These are phyloP conservation scores for Nannochloropsis oceanica DNA, from an alignment of 108 stramenopile genomes.

Conservation along the genomic window DNA sequence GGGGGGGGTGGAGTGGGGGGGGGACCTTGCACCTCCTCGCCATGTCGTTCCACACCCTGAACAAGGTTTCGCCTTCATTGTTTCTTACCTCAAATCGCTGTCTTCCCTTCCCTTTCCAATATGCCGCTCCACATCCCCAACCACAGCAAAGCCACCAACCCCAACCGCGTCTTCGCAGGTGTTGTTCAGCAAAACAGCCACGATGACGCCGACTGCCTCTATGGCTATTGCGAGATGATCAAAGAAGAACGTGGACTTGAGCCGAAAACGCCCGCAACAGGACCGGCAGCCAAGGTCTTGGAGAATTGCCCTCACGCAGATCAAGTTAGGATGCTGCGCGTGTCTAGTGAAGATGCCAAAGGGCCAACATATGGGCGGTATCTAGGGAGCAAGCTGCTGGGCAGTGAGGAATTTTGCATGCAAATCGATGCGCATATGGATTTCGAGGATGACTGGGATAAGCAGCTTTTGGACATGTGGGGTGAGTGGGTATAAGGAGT, in stretches of 20 bases:
- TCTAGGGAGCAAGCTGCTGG: conserved; percentile 45
- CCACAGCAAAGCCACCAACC: conserved; percentile 26
- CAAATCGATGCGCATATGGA: conserved; percentile 79
- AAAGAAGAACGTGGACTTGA: not conserved
- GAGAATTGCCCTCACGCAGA: not conserved
- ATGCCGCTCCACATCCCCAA: not conserved
- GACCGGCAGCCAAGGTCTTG: not conserved
- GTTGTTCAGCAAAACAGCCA: conserved; percentile 39
- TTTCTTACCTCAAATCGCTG: too few relatives aligned
- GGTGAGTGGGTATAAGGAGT: not conserved
- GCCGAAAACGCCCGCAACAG: not conserved
- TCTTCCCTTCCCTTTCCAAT: too few relatives aligned
- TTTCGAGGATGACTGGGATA: conserved; percentile 71
- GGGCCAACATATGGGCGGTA: not conserved
- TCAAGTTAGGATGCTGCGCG: not conserved
- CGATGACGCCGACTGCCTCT: conserved; percentile 27
- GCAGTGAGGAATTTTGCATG: conserved; percentile 95
- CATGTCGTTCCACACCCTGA: too few relatives aligned
- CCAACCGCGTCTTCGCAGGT: conserved; percentile 25
- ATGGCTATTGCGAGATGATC: conserved; percentile 2
- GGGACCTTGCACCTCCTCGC: too few relatives aligned
- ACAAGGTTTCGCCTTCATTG: too few relatives aligned
- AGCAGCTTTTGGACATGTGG: not conserved
- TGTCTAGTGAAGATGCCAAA: not conserved
- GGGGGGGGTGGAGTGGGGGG: too few relatives aligned